A percentile compares a stretch with the other conserved stretches of the same genome.
Conservation (phyloP, 1,284 basidiomycete species). For the Exobasidium cylindrosporum region DNA sequence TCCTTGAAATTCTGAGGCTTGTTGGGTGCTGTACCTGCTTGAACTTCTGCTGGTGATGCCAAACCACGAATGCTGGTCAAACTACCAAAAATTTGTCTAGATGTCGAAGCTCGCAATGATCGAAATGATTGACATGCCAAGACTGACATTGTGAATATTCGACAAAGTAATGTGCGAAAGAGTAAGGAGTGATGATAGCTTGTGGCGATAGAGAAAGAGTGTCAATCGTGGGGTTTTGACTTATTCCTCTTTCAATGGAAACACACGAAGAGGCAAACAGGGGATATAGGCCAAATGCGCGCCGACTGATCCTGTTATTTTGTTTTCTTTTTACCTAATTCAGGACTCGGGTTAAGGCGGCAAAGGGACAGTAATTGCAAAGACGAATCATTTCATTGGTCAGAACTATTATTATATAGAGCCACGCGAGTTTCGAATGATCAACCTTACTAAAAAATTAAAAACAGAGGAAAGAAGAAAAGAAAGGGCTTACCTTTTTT, state of each 20-base stretch:
- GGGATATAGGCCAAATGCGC: neutral
- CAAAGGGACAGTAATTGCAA: neutral
- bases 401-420: neutral
- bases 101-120: constrained; percentile 10
- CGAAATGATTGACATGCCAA: constrained; percentile 1
- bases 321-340: neutral
- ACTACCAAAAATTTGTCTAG: neutral
- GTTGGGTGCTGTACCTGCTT: constrained; percentile 22
- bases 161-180: neutral
- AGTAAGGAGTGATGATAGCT: too few species aligned
- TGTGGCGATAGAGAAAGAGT: too few species aligned
- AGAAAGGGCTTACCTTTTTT: too few species aligned
- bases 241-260: too few species aligned
- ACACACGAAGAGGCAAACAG: neutral
- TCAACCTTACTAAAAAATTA: too few species aligned
- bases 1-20: constrained; percentile 49
- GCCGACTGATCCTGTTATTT: too few species aligned
- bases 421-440: neutral
- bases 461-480: too few species aligned
- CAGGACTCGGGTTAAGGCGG: neutral
- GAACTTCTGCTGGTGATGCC: constrained; percentile 46
- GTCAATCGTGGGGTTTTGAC: too few species aligned
- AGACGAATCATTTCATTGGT: neutral
- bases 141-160: constrained; percentile 6
- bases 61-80: constrained; percentile 30